These are phyloP conservation scores for Colletotrichum ledebouriae DNA, from an alignment of 2,329 filamentous ascomycete species.

Conservation along the genomic window DNA sequence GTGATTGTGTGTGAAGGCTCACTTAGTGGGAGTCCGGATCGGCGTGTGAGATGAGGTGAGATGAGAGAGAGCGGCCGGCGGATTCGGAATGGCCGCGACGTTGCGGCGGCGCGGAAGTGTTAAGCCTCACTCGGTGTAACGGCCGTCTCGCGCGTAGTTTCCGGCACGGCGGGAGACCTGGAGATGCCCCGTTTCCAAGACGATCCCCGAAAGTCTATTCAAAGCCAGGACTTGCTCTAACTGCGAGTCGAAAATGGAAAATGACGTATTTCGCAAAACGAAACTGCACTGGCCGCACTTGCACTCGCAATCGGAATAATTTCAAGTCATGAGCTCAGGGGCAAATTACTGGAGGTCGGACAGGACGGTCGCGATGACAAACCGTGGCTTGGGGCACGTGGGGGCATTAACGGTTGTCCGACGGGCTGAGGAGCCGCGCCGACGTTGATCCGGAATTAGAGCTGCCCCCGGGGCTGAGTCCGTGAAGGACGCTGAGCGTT, in stretches of 20 bases:
- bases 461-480: not conserved
- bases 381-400: slow-evolving; percentile 19
- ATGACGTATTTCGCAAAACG: not conserved
- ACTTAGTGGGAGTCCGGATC: not conserved
- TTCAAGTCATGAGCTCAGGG: slow-evolving; percentile 8
- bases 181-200: not conserved
- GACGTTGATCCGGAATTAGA: slow-evolving; percentile 37
- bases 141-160: slow-evolving; percentile 10
- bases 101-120: slow-evolving; percentile 6
- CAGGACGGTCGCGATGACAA: slow-evolving; percentile 10
- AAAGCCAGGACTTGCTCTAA: slow-evolving; percentile 4
- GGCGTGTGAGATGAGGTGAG: not conserved
- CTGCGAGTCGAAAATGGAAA: not conserved
- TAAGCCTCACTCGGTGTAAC: slow-evolving; percentile 28
- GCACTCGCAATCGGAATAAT: slow-evolving; percentile 19
- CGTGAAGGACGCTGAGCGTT: slow-evolving; percentile 29
- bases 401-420: not conserved
- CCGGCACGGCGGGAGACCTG: slow-evolving; percentile 24
- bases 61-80: not conserved
- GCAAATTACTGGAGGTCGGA: not conserved
- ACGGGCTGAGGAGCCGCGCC: slow-evolving; percentile 20
- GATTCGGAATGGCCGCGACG: slow-evolving; percentile 28
- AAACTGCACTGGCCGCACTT: not conserved
- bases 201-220: not conserved
- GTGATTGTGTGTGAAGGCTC: not conserved